phyloP scores from a whole-genome alignment of 140 eudicot genomes.

The Oenanthe javanica region DNA sequence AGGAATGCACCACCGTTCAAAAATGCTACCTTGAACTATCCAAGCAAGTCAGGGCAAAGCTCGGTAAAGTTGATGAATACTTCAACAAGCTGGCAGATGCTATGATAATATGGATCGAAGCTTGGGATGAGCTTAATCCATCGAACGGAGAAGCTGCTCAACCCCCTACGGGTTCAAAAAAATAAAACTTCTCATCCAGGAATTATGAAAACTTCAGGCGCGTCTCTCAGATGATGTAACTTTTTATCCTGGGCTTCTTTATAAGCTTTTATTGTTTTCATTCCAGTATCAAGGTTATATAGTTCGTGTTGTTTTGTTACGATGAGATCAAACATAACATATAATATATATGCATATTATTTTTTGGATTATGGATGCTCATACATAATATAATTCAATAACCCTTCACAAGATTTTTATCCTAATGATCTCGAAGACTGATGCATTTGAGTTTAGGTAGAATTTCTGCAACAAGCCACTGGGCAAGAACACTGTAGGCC shows the following conservation, averaged over 20 bases:
- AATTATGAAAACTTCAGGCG: too few species aligned
- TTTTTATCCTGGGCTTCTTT: background rate
- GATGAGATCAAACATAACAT: background rate
- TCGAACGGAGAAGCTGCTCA: background rate
- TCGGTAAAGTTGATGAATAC: background rate
- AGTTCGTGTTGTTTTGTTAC: background rate
- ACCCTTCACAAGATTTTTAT: background rate
- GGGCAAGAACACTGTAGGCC: slow-evolving; percentile 6
- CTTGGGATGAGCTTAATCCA: background rate
- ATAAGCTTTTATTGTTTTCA: background rate
- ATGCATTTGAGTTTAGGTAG: slow-evolving; percentile 1
- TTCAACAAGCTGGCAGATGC: background rate
- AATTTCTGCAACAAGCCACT: background rate
- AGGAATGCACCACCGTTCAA: slow-evolving; percentile 2
- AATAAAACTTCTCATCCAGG: background rate
- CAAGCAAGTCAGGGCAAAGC: slow-evolving; percentile 1
- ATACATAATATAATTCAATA: background rate
- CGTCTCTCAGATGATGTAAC: background rate
- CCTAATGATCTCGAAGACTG: background rate
- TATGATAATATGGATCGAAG: background rate
- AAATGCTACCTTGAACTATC: background rate
- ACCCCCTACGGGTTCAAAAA: background rate
- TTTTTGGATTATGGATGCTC: background rate
- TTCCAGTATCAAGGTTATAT: background rate
- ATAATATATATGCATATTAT: background rate